These are phyloP conservation scores for Nemania serpens DNA, from an alignment of 2,329 filamentous ascomycete genomes.

Conservation along the genomic window DNA sequence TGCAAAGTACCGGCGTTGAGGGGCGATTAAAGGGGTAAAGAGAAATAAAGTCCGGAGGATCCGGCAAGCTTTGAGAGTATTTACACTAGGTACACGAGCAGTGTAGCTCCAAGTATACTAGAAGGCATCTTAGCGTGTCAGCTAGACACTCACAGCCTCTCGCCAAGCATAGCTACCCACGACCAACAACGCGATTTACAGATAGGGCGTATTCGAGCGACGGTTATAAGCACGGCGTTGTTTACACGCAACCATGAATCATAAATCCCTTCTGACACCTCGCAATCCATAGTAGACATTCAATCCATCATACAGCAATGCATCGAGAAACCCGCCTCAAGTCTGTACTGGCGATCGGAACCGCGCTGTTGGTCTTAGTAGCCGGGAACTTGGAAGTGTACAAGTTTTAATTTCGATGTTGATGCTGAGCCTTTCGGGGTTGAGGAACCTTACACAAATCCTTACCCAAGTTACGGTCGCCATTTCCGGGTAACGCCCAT, in stretches of 20 bases:
- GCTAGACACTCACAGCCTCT: background rate
- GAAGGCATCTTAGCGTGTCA: no score
- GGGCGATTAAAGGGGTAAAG: no score
- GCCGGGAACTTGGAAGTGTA: conserved; percentile 5
- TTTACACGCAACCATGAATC: background rate
- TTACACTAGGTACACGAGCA: no score
- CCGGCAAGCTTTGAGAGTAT: no score
- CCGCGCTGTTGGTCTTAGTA: background rate
- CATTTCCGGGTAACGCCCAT: conserved; percentile 1
- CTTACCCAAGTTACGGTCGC: background rate
- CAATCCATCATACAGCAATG: background rate
- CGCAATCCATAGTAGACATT: background rate
- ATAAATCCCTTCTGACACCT: background rate
- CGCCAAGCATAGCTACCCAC: background rate
- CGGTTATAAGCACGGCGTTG: background rate
- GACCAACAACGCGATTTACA: background rate
- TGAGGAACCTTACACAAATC: background rate
- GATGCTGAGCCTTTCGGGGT: background rate
- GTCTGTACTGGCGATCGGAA: conserved; percentile 1
- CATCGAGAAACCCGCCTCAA: background rate
- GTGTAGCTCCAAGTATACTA: no score
- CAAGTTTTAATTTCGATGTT: conserved; percentile 6
- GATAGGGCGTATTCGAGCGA: conserved; percentile 1
- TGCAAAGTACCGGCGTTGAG: no score
- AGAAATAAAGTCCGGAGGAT: no score